phyloP scores from a whole-genome alignment of 108 stramenopile genomes.

The Tribonema minus region DNA sequence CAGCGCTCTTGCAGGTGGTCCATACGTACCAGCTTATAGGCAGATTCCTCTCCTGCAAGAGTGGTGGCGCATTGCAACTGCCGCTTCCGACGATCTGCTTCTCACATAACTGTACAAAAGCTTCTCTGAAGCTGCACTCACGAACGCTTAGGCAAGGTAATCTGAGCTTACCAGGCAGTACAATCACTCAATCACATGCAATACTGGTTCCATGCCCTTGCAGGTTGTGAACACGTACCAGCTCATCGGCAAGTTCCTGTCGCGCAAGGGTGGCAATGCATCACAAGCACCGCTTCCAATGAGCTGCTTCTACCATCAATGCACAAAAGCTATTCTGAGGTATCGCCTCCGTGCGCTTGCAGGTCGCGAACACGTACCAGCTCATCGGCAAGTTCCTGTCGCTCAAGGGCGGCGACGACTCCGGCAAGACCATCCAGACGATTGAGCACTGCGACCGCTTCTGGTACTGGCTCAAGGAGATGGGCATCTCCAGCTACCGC shows the following conservation, averaged over 20 bases:
- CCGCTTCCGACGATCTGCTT: slow-evolving; percentile 64
- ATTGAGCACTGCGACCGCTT: slow-evolving; percentile 89
- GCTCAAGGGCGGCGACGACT: slow-evolving; percentile 79
- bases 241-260: slow-evolving; percentile 69
- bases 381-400: slow-evolving; percentile 70
- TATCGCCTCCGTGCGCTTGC: too few relatives aligned
- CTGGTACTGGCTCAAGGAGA: slow-evolving; percentile 78
- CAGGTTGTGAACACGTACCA: slow-evolving; percentile 6
- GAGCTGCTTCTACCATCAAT: too few relatives aligned
- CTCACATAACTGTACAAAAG: too few relatives aligned
- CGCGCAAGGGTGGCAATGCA: slow-evolving; percentile 79
- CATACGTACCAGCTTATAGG: slow-evolving; percentile 45
- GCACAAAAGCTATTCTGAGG: too few relatives aligned
- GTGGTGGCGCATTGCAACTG: slow-evolving; percentile 58
- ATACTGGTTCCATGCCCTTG: neutral
- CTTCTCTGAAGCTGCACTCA: too few relatives aligned
- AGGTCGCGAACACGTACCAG: slow-evolving; percentile 53
- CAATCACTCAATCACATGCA: too few relatives aligned
- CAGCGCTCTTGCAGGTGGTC: too few relatives aligned
- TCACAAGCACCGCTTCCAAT: too few relatives aligned
- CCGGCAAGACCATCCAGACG: slow-evolving; percentile 55
- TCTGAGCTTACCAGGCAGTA: too few relatives aligned
- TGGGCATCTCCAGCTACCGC: slow-evolving; percentile 77
- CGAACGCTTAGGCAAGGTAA: too few relatives aligned
- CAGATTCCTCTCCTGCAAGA: slow-evolving; percentile 81